These are phyloP conservation scores for Leccinellum luteum DNA, from an alignment of 768 basidiomycete species.

Conservation along the genomic window DNA sequence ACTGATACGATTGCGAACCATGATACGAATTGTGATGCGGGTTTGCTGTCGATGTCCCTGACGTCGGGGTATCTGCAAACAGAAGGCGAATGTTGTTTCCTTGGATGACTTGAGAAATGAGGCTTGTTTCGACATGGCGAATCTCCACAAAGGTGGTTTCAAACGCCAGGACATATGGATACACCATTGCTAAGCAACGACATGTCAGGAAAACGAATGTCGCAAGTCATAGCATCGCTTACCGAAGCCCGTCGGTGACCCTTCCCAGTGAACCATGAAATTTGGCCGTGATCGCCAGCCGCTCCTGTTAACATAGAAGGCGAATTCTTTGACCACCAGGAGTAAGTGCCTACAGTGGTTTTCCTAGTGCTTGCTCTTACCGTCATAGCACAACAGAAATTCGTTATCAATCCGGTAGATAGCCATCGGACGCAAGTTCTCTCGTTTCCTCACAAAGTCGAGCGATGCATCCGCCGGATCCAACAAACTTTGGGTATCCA, in stretches of 20 bases:
- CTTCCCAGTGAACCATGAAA: constrained; percentile 98
- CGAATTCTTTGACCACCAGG: constrained; percentile 67
- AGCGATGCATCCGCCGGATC: constrained; percentile 90
- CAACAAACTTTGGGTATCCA: constrained; percentile 94
- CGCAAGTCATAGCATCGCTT: constrained; percentile 12
- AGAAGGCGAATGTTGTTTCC: constrained; percentile 86
- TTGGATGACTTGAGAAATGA: constrained; percentile 92
- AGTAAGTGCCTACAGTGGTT: constrained; percentile 5
- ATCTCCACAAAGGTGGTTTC: constrained; percentile 97
- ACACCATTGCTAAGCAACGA: constrained; percentile 71
- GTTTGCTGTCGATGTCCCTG: constrained; percentile 61
- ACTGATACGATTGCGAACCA: constrained; percentile 26
- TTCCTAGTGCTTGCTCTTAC: constrained; percentile 43
- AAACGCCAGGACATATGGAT: constrained; percentile 95
- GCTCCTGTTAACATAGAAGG: constrained; percentile 97
- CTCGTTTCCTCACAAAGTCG: constrained; percentile 89
- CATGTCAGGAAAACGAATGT: constrained; percentile 4
- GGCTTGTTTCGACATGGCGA: constrained; percentile 89
- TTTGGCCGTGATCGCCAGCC: constrained; percentile 87
- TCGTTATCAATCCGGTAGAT: constrained; percentile 97
- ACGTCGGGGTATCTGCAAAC: constrained; percentile 92
- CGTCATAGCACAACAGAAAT: constrained; percentile 96
- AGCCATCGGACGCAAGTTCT: constrained; percentile 89
- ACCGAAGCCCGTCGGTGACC: constrained; percentile 93
- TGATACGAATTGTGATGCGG: constrained; percentile 37